A percentile compares a stretch with the other conserved stretches of the same genome.
Evolutionary conservation across 768 basidiomycete species (phyloP).

Genomic region (Leccinum incarnatum): DNA sequence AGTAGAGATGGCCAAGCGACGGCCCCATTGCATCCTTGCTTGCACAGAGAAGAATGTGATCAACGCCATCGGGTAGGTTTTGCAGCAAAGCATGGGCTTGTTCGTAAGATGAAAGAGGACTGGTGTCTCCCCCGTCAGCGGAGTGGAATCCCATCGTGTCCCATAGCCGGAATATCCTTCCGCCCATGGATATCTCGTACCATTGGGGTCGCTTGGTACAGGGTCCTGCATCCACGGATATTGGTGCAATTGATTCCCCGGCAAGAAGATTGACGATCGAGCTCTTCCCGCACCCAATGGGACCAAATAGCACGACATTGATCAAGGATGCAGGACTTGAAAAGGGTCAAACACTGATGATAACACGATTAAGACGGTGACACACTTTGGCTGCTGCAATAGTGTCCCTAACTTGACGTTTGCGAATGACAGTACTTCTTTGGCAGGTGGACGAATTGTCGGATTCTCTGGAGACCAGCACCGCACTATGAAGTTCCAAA

Average conservation of each 20-base stretch:
- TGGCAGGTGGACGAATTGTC: not conserved
- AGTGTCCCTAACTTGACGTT: not conserved
- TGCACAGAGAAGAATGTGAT: slow-evolving; percentile 36
- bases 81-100: slow-evolving; percentile 27
- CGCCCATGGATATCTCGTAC: not conserved
- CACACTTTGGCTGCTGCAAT: not conserved
- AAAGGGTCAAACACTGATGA: not conserved
- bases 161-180: slow-evolving; percentile 16
- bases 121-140: not conserved
- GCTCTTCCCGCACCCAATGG: slow-evolving; percentile 18
- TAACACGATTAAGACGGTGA: not conserved
- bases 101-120: slow-evolving; percentile 11
- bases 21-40: slow-evolving; percentile 29
- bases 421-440: not conserved
- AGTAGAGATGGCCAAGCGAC: slow-evolving; percentile 29
- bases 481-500: slow-evolving; percentile 2
- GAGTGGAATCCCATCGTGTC: slow-evolving; percentile 27
- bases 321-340: not conserved
- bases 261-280: slow-evolving; percentile 21
- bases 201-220: slow-evolving; percentile 28
- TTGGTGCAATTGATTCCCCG: slow-evolving; percentile 17
- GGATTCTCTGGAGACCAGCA: slow-evolving; percentile 4
- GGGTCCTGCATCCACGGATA: slow-evolving; percentile 23
- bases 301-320: slow-evolving; percentile 18
- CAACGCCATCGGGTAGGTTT: slow-evolving; percentile 28